phyloP scores from a whole-genome alignment of 805 yeast genomes.

The Jamesozyma lodderae region DNA sequence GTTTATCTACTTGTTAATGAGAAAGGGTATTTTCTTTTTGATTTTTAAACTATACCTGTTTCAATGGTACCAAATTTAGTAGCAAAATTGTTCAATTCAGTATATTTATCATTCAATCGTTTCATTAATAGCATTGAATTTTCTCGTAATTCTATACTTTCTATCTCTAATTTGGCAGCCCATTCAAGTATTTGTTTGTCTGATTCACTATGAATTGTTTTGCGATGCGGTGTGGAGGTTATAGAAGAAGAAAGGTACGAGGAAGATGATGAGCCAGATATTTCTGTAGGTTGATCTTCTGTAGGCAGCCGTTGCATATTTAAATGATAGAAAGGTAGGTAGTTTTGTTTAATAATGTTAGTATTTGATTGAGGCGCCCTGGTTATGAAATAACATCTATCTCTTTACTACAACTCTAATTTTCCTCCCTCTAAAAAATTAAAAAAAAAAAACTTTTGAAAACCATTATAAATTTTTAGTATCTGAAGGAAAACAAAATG shows the following conservation, averaged over 20 bases:
- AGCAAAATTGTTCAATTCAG: constrained; percentile 2
- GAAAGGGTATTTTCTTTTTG: too few species aligned
- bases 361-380: too few species aligned
- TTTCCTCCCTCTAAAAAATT: too few species aligned
- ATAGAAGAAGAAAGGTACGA: background rate
- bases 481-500: too few species aligned
- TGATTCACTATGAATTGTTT: constrained; percentile 19
- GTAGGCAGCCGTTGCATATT: constrained; percentile 1
- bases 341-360: background rate
- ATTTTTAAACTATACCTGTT: constrained; percentile 5
- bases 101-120: constrained; percentile 13
- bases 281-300: constrained; percentile 5
- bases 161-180: constrained; percentile 45
- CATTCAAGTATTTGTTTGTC: constrained; percentile 35
- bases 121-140: constrained; percentile 17
- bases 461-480: too few species aligned
- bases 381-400: too few species aligned
- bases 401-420: too few species aligned
- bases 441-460: too few species aligned
- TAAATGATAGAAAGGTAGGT: background rate
- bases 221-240: background rate
- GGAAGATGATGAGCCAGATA: background rate
- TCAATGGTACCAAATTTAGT: constrained; percentile 6
- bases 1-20: too few species aligned
- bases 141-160: constrained; percentile 36